Base-by-base conservation (phyloP, 1,284 basidiomycete genomes). In the Mrakiaceae sp. region DNA sequence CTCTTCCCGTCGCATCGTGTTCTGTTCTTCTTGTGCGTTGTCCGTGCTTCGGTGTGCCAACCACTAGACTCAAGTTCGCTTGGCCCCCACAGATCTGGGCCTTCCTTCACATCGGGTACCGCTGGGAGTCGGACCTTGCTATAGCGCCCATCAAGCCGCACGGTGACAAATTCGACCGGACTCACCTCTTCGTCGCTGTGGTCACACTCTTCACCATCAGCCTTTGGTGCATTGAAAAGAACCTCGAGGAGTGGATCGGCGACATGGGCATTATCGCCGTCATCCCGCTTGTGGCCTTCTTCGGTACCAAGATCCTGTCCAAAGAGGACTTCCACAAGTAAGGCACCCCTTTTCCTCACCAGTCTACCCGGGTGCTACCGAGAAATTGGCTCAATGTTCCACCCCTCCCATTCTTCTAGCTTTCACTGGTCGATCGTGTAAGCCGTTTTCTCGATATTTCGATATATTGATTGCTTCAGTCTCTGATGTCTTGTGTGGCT, bases 221-320 rank as follows among this genome's bases (percentile, higher is more conserved):
- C 8, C 77, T 98, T 59, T 98, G 95, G 94, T 96, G 92, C 74
- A 75, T 92, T 47, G 94, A 90, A 71, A 88, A 90, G 73, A 79
- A 81, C 71, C 83, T 98, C 66, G 85, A 96, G 74, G 76, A 79
- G 27, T 79, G 80, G 55, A 80, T 98, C 1, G 96, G 96, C 10
- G 94, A 98, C 75, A 98, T 98, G 94, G 93, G 95, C 40, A 82
- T 98, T 71, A 94, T 98, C 70, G 95, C 95, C 0, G 87, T 98
- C 69, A 81, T 98, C 49, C 96, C 95, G 0, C 83, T 98, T 67
- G 81, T 98, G 3, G 86, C 90, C 7, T 98, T 98, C 80, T 99
- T 98, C 76, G 89, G 90, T 2, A 91, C 93, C 0, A 91, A 92
- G 3, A 86, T 98, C 10, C 78, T 98, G 63, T 91, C 92, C 72